Base-by-base conservation (phyloP, 441 rosid genomes). In the Arabidopsis lyrata region DNA sequence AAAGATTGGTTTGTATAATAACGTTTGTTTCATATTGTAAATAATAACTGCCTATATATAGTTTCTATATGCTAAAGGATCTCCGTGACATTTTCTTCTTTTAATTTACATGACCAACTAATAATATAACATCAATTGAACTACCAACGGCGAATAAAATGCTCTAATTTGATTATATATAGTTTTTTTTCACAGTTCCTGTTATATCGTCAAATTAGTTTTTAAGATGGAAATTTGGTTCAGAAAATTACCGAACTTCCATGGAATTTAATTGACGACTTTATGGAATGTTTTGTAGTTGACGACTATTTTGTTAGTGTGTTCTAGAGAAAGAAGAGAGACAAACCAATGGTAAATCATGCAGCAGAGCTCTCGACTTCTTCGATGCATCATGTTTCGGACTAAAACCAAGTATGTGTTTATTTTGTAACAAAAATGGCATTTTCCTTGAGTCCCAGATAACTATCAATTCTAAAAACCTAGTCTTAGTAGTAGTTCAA, bases 11-110 rank as follows among this genome's bases (percentile, higher is more conserved):
- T 16, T 67, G 57, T 74, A 36, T 36, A 10, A 31, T 56, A 7
- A 48, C 54, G 18, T 62, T 4, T 52, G 36, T 45, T 16, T 44
- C 57, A 68, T 61, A 22, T 15, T 61, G 61, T 68, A 68, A 61
- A 66, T 66, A 56, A 14, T 8, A 4, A 42, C 53, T n/a, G 22
- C 20, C 42, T 24, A 66, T 58, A 55, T 34, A 15, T 73, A 18
- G 20, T 66, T 58, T 66, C 1, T 47, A 3, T 18, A 32, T 22
- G 36, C 48, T 12, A 4, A 55, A n/a, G n/a, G 3, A 31, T 48
- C 16, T 59, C 16, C 20, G 20, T 60, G 5, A 39, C 5, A 11
- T 39, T 11, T 39, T 11, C 42, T 11, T 39, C 42, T 39, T 39
- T 11, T 39, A 38, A 38, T 38, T 38, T 38, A 38, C 42, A 38